A percentile compares a stretch with the other conserved stretches of the same genome.
phyloP scores from a whole-genome alignment of 2,329 filamentous ascomycete genomes.

The Cercospora sp. region DNA sequence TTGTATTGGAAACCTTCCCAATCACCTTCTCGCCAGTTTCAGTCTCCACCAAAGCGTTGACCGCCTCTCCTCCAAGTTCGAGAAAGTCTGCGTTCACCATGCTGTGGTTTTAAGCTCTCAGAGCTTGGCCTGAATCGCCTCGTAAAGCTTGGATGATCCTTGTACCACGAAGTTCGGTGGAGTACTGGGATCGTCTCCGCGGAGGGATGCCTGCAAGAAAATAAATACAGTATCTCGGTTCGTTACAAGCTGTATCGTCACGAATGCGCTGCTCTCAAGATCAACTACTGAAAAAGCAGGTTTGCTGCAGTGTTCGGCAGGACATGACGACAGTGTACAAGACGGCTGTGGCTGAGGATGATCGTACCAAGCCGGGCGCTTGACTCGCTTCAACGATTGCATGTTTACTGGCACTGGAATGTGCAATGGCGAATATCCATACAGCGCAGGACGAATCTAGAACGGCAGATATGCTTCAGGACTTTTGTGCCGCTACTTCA shows the following conservation, averaged over 20 bases:
- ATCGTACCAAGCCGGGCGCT: not conserved
- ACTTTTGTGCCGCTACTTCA: not conserved
- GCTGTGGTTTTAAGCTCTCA: not conserved
- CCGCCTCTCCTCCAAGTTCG: slow-evolving; percentile 6
- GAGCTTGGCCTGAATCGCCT: not conserved
- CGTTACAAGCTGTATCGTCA: not conserved
- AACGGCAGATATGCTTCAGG: not conserved
- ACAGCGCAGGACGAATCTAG: not conserved
- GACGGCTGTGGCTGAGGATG: not conserved
- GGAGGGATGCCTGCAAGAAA: not conserved
- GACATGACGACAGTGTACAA: not conserved
- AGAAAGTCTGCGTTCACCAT: slow-evolving; percentile 7
- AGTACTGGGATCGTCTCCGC: not conserved
- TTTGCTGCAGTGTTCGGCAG: not conserved
- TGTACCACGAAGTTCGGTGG: not conserved
- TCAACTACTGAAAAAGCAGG: not conserved
- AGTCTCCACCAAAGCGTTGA: slow-evolving; percentile 5
- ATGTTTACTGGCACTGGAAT: not conserved
- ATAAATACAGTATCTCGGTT: not conserved
- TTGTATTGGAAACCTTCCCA: not conserved
- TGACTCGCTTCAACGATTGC: not conserved
- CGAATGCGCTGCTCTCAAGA: not conserved
- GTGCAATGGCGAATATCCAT: not conserved
- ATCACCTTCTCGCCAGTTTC: not conserved
- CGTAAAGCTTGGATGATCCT: not conserved